These are phyloP conservation scores for Alternaria infectoria DNA, from an alignment of 2,329 filamentous ascomycete genomes.

Conservation along the genomic window DNA sequence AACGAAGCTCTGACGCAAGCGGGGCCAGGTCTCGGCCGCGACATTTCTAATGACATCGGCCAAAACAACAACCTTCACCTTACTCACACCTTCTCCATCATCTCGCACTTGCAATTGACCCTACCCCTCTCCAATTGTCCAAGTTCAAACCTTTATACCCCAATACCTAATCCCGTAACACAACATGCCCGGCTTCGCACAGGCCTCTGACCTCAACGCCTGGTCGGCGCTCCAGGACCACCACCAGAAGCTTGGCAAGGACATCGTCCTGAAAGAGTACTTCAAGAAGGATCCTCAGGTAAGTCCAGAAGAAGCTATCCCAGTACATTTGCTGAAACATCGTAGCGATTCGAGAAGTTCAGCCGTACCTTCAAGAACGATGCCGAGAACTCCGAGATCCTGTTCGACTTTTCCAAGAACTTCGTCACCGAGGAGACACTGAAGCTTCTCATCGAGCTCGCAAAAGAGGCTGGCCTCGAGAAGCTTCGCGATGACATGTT, in stretches of 20 bases:
- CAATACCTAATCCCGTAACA: conserved; percentile 31
- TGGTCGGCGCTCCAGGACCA: conserved; percentile 93
- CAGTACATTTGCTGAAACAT: conserved; percentile 9
- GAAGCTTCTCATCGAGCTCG: conserved; percentile 83
- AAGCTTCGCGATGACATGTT: conserved; percentile 98
- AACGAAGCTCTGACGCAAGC: conserved; percentile 33
- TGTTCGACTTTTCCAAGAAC: conserved; percentile 99
- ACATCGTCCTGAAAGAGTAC: conserved; percentile 90
- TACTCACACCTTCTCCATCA: conserved; percentile 17
- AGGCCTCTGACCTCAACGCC: conserved; percentile 82
- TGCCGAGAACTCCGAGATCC: conserved; percentile 80
- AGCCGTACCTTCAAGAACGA: conserved; percentile 81
- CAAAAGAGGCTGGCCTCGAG: conserved; percentile 88
- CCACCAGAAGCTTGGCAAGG: conserved; percentile 83
- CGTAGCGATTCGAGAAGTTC: conserved; percentile 85
- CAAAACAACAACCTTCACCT: conserved; percentile 15
- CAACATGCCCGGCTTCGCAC: conserved; percentile 70
- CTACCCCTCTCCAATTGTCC: conserved; percentile 7
- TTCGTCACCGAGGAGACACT: conserved; percentile 94
- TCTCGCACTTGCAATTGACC: conserved; percentile 22
- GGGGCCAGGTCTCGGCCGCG: conserved; percentile 27
- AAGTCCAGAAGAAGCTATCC: background rate
- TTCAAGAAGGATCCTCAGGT: conserved; percentile 79
- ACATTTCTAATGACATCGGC: conserved; percentile 16
- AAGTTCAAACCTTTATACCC: conserved; percentile 14